Percentiles rank a stretch among this genome's conserved stretches.
phyloP scores from a whole-genome alignment of 805 yeast genomes.

The Candida suzukii region DNA sequence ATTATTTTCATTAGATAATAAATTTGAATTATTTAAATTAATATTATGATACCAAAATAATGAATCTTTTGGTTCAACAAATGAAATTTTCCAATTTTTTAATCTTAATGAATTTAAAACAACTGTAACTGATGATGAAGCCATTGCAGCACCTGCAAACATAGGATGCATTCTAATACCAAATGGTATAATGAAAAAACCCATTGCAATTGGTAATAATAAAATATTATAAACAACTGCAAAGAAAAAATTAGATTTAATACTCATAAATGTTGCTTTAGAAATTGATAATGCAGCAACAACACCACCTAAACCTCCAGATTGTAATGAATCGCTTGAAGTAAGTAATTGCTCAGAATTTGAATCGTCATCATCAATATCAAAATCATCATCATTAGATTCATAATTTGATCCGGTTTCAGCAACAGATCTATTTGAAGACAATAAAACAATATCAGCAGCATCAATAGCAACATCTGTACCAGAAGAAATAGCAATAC shows the following conservation, averaged over 20 bases:
- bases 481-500: constrained; percentile 87
- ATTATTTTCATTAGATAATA: not conserved
- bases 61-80: not conserved
- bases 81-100: constrained; percentile 51
- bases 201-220: constrained; percentile 94
- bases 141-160: constrained; percentile 90
- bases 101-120: constrained; percentile 71
- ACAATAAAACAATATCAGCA: constrained; percentile 83
- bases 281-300: constrained; percentile 63
- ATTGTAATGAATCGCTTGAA: not conserved
- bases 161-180: constrained; percentile 77
- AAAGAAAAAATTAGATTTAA: constrained; percentile 79
- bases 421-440: constrained; percentile 16
- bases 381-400: not conserved
- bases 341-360: constrained; percentile 13
- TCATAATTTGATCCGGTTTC: not conserved
- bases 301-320: constrained; percentile 36
- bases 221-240: constrained; percentile 77
- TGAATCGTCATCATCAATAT: constrained; percentile 4
- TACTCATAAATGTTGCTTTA: constrained; percentile 58
- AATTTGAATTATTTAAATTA: not conserved
- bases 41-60: not conserved
- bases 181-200: constrained; percentile 69
- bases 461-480: constrained; percentile 95
- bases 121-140: constrained; percentile 84